Evolutionary conservation across 176 grass and related monocot species (phyloP), one percentile per base, ranked within the genome.

Genomic region (Paspalum notatum): DNA sequence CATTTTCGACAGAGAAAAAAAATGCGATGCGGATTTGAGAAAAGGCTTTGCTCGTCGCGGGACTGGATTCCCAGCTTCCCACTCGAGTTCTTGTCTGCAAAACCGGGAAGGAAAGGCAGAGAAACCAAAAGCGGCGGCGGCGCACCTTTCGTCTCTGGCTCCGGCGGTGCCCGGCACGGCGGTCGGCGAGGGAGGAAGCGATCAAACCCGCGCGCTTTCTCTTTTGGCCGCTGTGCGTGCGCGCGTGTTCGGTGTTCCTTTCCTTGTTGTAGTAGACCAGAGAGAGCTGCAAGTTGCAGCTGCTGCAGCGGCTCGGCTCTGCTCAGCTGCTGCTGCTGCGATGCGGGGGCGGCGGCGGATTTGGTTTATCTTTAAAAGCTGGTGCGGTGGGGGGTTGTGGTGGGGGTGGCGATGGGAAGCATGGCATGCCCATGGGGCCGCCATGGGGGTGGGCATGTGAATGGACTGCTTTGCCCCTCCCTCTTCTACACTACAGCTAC

Each of bases 341-440:
- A 58, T 71, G 51, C 43, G 25, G 51, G 27, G 11, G 40, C n/a
- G 15, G 20, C 68, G 27, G 43, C 59, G 81, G 77, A 72, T 72
- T 87, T 84, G 82, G 59, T 85, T 45, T 82, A 77, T 89, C 41
- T 45, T 81, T 82, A 80, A 77, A 82, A 66, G 66, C 58, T 51
- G 41, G 27, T 89, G 72, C 48, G 78, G 25, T 56, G 77, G 63
- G 66, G 32, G 46, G 27, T 79, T 59, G 55, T 46, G 73, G 62
- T 80, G 76, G 75, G 66, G 60, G 20, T 57, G 76, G 63, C 62
- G 56, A 25, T 18, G 64, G 64, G 61, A 21, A 32, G 58, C 66
- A 72, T 56, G 69, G 64, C 41, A 26, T 27, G 59, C 59, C 46
- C 46, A 71, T 71, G 39, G 69, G n/a, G n/a, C n/a, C n/a, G 9